Base-by-base conservation (phyloP, 257 asterid species). In the Coffea eugenioides region DNA sequence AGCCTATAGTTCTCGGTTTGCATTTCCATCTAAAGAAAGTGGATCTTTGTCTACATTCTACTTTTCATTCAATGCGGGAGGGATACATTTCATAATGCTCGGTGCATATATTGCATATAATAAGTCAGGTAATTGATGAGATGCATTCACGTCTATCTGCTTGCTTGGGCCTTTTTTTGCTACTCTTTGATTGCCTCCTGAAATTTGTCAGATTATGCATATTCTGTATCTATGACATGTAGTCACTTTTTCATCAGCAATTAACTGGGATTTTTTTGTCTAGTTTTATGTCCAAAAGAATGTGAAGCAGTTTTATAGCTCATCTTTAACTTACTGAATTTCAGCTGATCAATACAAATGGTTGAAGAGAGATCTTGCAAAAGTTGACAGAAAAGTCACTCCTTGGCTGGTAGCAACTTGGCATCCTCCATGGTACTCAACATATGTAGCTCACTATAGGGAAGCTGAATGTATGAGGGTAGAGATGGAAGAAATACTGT, bases 381-480 rank as follows among this genome's bases (percentile, higher is more conserved):
- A 83, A 3, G 93, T 92, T 34, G 84, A 93, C 75, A 79, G 98
- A 77, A 83, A 85, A 25, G 86, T 89, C 71, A 95, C 98, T 36
- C 99, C 99, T 20, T 95, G 99, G 99, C 78, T 95, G 79, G 82
- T 95, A 39, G 97, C 91, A 52, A 83, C 93, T 2, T 91, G 97
- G 99, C 99, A 95, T 84, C 91, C 99, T 6, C 99, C 99, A 18
- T 95, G 99, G 99, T 95, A 95, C 87, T 80, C 92, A 80, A 87
- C 94, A 41, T 95, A 91, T 90, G 85, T 79, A n/a, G 89, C 99
- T 51, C 99, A 95, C 86, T 95, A 95, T 80, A 80, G 98, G 80
- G 99, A 95, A 91, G 93, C 90, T 48, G 99, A 95, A 83, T 95
- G 99, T 46, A 95, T 95, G 99, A 95, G 79, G 85, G 93, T 88